Percentiles rank a stretch among this genome's conserved stretches.
Conservation (phyloP, 2,329 filamentous ascomycete species). For the Thielaviopsis populi region DNA sequence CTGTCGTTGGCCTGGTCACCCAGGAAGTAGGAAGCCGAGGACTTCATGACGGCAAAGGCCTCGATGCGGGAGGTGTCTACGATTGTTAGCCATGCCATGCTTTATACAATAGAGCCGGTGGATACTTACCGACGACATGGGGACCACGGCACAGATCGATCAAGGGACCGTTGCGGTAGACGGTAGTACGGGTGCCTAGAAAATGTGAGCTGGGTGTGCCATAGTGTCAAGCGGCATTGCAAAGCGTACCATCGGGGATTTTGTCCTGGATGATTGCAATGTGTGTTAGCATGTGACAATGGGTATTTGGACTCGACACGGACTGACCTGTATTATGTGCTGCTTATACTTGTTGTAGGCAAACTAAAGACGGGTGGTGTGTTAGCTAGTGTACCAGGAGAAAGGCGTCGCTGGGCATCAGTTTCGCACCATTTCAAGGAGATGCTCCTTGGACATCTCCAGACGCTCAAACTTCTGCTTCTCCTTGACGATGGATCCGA, state of each 20-base stretch:
- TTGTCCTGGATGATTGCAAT: conserved; percentile 53
- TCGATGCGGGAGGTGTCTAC: conserved; percentile 75
- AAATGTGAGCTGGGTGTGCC: not conserved
- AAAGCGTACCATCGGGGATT: conserved; percentile 60
- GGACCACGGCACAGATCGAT: conserved; percentile 94
- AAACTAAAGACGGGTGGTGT: conserved; percentile 44
- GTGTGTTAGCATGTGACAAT: conserved; percentile 2
- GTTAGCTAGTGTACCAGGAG: conserved; percentile 2
- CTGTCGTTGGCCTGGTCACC: conserved; percentile 90
- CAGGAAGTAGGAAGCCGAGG: conserved; percentile 53
- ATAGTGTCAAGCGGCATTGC: not conserved
- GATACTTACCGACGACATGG: conserved; percentile 53
- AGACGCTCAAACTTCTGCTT: conserved; percentile 90
- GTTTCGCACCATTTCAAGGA: conserved; percentile 54
- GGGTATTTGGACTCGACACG: not conserved
- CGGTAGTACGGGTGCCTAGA: conserved; percentile 52
- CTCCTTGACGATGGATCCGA: conserved; percentile 79
- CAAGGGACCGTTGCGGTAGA: conserved; percentile 83
- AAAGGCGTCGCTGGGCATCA: not conserved
- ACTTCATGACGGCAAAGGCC: conserved; percentile 85
- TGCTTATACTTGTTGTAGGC: conserved; percentile 97
- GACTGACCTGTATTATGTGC: conserved; percentile 58
- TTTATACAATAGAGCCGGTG: not conserved
- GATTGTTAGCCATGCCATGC: not conserved
- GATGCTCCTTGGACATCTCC: conserved; percentile 74